Conservation (phyloP, 176 grass and related monocot genomes). For the Juncus effusus region DNA sequence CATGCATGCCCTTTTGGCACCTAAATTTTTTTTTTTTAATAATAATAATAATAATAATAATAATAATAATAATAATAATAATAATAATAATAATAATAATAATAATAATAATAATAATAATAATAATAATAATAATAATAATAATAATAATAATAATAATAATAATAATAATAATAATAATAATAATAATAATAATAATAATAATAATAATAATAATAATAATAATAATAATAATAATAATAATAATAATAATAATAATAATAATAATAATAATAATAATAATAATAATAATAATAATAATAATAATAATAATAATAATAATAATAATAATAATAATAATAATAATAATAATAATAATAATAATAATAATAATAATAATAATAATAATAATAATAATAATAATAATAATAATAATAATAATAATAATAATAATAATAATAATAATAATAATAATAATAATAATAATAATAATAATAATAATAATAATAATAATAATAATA, state of each 20-base stretch:
- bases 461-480: slow-evolving; percentile 6
- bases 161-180: neutral
- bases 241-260: slow-evolving; percentile 6
- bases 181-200: neutral
- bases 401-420: neutral
- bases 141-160: neutral
- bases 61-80: neutral
- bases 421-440: neutral
- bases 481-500: slow-evolving; percentile 6
- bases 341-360: slow-evolving; percentile 6
- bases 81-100: slow-evolving; percentile 3
- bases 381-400: neutral
- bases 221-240: slow-evolving; percentile 6
- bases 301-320: neutral
- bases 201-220: slow-evolving; percentile 3
- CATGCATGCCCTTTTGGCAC: slow-evolving; percentile 79
- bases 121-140: slow-evolving; percentile 6
- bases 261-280: neutral
- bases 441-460: slow-evolving; percentile 3
- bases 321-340: slow-evolving; percentile 3
- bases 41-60: neutral
- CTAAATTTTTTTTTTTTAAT: too few species aligned
- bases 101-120: slow-evolving; percentile 6
- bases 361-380: slow-evolving; percentile 6
- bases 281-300: neutral